Evolutionary conservation across 768 basidiomycete genomes (phyloP).

Genomic region (Fomitopsis pulvina): DNA sequence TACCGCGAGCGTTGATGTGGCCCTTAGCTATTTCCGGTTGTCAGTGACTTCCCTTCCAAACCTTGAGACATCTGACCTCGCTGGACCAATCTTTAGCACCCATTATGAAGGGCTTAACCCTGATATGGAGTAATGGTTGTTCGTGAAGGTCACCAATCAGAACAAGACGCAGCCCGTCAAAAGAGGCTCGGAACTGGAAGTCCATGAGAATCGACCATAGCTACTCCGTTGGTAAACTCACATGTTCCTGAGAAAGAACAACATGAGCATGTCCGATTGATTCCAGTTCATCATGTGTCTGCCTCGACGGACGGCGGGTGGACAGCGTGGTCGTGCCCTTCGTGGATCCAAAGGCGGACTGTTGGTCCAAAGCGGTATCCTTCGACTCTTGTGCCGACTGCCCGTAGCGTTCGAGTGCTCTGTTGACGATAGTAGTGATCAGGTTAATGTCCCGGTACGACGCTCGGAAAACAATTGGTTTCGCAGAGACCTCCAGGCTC

Average conservation of each 20-base stretch:
- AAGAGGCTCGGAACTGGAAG: conserved; percentile 67
- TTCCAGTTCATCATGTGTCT: conserved; percentile 6
- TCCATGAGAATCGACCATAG: no score
- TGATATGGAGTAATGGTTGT: conserved; percentile 87
- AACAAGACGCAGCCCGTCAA: conserved; percentile 90
- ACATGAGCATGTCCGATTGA: conserved; percentile 34
- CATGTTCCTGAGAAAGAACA: conserved; percentile 79
- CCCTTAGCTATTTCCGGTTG: conserved; percentile 54
- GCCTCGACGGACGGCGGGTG: neutral
- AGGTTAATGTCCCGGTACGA: conserved; percentile 92
- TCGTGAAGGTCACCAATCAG: conserved; percentile 95
- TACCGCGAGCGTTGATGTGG: conserved; percentile 73
- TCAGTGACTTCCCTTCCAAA: neutral
- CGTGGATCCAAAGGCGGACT: neutral
- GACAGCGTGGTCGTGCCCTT: neutral
- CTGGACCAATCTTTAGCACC: conserved; percentile 92
- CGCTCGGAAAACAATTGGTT: conserved; percentile 88
- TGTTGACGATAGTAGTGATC: conserved; percentile 81
- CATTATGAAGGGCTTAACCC: conserved; percentile 77
- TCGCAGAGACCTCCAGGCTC: conserved; percentile 73
- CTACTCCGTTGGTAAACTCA: conserved; percentile 31
- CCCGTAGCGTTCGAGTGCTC: conserved; percentile 74
- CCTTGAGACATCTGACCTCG: conserved; percentile 34
- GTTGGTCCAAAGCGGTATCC: neutral
- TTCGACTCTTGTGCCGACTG: conserved; percentile 23